Conservation (phyloP, 805 yeast genomes). For the Metschnikowia henanensis region DNA sequence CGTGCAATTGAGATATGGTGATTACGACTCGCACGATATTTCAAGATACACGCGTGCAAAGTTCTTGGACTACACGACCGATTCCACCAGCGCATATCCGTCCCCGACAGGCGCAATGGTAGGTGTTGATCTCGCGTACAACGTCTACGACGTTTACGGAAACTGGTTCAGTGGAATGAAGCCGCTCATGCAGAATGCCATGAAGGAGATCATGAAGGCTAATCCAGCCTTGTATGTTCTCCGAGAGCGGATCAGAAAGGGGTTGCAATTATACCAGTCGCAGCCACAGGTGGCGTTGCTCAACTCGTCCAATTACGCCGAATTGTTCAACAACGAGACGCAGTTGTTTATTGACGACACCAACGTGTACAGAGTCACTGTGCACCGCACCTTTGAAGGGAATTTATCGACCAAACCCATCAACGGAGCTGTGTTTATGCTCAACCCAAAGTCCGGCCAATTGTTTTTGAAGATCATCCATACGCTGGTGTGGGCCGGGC, state of each 20-base stretch:
- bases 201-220: constrained; percentile 91
- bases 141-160: constrained; percentile 95
- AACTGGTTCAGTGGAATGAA: constrained; percentile 97
- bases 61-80: constrained; percentile 89
- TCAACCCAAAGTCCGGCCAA: constrained; percentile 92
- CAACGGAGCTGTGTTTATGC: constrained; percentile 88
- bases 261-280: constrained; percentile 88
- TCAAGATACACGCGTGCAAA: constrained; percentile 92
- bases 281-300: constrained; percentile 91
- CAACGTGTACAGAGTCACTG: constrained; percentile 89
- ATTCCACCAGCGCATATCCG: constrained; percentile 82
- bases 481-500: constrained; percentile 96
- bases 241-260: constrained; percentile 92
- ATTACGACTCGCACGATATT: constrained; percentile 96
- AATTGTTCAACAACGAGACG: constrained; percentile 78
- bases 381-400: constrained; percentile 90
- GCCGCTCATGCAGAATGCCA: constrained; percentile 84
- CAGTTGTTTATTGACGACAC: constrained; percentile 92
- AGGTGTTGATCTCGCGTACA: constrained; percentile 91
- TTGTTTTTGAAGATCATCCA: constrained; percentile 86
- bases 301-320: constrained; percentile 87
- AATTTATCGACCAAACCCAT: constrained; percentile 89
- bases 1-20: constrained; percentile 94
- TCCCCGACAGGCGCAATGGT: constrained; percentile 90
- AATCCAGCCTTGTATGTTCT: constrained; percentile 91